phyloP scores from a whole-genome alignment of 2,329 filamentous ascomycete species.

The Penicillium sp. region DNA sequence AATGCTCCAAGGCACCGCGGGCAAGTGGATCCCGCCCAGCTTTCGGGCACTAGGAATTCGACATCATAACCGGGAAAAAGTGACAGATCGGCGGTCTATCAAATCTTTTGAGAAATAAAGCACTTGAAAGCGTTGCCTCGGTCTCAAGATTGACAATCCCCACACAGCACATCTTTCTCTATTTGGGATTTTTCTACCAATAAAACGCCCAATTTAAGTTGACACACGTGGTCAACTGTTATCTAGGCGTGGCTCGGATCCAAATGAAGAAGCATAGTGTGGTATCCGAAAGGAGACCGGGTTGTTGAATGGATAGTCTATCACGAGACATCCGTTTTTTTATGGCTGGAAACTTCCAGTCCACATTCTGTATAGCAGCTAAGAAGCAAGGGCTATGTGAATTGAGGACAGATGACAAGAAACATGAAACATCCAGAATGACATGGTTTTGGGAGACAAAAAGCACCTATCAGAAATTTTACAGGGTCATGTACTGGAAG shows the following conservation, averaged over 20 bases:
- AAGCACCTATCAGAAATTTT: too few species aligned
- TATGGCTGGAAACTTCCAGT: not conserved
- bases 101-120: not conserved
- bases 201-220: not conserved
- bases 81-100: not conserved
- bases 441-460: too few species aligned
- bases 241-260: too few species aligned
- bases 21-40: constrained; percentile 4
- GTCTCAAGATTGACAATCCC: not conserved
- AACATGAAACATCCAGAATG: too few species aligned
- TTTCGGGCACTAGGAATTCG: not conserved
- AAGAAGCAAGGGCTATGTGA: not conserved
- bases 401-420: not conserved
- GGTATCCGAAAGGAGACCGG: too few species aligned
- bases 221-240: too few species aligned
- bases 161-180: not conserved
- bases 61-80: not conserved
- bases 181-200: not conserved
- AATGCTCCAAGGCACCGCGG: constrained; percentile 7
- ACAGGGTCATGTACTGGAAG: not conserved
- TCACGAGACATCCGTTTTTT: too few species aligned
- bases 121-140: not conserved
- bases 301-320: too few species aligned
- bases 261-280: too few species aligned
- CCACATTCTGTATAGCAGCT: not conserved